Conservation (phyloP, 176 grass and related monocot genomes). For the Leersia perrieri region DNA sequence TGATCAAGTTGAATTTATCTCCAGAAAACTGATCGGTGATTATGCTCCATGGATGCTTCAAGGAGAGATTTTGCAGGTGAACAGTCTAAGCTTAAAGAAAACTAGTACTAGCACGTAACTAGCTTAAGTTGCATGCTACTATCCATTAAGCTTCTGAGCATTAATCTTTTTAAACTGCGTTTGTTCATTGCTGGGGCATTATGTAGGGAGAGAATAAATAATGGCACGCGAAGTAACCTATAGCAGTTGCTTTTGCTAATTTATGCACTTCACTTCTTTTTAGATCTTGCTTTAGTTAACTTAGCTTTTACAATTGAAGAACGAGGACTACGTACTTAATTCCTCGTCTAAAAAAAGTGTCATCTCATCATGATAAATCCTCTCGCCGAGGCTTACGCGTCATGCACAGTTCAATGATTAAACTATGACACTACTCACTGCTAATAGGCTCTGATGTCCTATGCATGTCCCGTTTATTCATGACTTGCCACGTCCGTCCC, state of each 20-base stretch:
- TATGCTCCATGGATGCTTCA: constrained; percentile 22
- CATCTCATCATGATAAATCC: constrained; percentile 37
- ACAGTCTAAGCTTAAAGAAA: constrained; percentile 31
- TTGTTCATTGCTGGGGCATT: constrained; percentile 1
- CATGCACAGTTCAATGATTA: constrained; percentile 37
- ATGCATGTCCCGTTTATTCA: constrained; percentile 31
- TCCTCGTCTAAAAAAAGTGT: constrained; percentile 34
- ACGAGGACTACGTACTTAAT: constrained; percentile 38
- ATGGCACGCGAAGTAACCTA: constrained; percentile 22
- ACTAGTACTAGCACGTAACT: not conserved
- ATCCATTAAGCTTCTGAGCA: constrained; percentile 11
- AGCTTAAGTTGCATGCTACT: constrained; percentile 16
- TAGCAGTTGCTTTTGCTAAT: constrained; percentile 45
- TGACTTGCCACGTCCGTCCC: constrained; percentile 24
- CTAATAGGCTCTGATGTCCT: constrained; percentile 24
- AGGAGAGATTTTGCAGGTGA: constrained; percentile 12
- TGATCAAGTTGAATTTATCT: constrained; percentile 24
- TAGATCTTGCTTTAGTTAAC: constrained; percentile 39
- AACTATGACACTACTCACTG: constrained; percentile 26
- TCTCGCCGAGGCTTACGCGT: constrained; percentile 10
- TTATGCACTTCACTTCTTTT: constrained; percentile 40
- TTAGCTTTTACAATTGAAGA: constrained; percentile 38
- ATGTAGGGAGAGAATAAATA: constrained; percentile 42
- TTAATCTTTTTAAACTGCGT: constrained; percentile 30
- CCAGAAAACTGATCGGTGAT: constrained; percentile 5